Percentiles rank a stretch among this genome's conserved stretches.
Evolutionary conservation across 805 yeast genomes (phyloP).

Genomic region (Hermanozyma aechmeae): DNA sequence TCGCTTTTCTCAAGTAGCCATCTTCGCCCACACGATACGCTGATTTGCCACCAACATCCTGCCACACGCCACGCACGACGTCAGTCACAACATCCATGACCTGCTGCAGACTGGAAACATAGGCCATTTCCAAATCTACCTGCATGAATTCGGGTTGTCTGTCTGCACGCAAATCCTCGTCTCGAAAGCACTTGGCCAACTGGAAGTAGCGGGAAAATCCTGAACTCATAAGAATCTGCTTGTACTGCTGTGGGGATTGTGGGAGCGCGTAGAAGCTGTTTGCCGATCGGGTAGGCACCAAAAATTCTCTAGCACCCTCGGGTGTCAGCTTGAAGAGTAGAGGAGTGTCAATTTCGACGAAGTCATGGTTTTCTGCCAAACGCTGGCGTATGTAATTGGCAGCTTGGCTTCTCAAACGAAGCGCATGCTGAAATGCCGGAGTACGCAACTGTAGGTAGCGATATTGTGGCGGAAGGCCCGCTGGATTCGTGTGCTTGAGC

Average conservation of each 20-base stretch:
- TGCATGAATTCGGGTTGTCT: slow-evolving; percentile 98
- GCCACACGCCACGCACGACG: slow-evolving; percentile 50
- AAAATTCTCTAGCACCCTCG: slow-evolving; percentile 93
- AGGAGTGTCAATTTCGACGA: slow-evolving; percentile 89
- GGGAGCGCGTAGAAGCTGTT: slow-evolving; percentile 78
- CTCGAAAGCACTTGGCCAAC: slow-evolving; percentile 89
- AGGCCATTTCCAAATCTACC: slow-evolving; percentile 91
- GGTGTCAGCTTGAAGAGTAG: slow-evolving; percentile 91
- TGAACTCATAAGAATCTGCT: slow-evolving; percentile 89
- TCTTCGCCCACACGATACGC: slow-evolving; percentile 25
- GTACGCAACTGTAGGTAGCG: slow-evolving; percentile 74
- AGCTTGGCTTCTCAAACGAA: slow-evolving; percentile 48
- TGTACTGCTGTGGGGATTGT: slow-evolving; percentile 93
- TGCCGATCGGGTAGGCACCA: slow-evolving; percentile 76
- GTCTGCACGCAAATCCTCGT: slow-evolving; percentile 89
- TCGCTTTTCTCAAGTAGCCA: slow-evolving; percentile 8
- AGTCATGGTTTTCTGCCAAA: slow-evolving; percentile 31
- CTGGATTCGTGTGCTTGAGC: slow-evolving; percentile 38
- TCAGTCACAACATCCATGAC: slow-evolving; percentile 59
- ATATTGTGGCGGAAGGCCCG: slow-evolving; percentile 67
- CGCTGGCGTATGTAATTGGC: slow-evolving; percentile 37
- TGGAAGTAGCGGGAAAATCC: slow-evolving; percentile 85
- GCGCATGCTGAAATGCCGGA: slow-evolving; percentile 43
- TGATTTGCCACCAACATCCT: slow-evolving; percentile 28
- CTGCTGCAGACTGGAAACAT: slow-evolving; percentile 53